phyloP scores from a whole-genome alignment of 352 stramenopile genomes.

The Poterioochromonas sp. region DNA sequence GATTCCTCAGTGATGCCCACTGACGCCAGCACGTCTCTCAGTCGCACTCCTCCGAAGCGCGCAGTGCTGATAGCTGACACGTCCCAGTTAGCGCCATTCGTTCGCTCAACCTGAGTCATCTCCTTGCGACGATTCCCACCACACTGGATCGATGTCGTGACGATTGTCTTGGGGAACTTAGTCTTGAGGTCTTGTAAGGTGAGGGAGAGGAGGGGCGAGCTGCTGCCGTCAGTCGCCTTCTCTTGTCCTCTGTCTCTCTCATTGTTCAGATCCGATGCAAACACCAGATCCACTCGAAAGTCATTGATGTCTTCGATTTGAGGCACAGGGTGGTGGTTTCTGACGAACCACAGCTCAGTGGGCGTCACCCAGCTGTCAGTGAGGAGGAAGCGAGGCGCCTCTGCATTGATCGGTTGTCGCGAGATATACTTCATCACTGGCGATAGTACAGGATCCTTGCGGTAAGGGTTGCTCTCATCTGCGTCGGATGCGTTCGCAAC shows the following conservation, averaged over 20 bases:
- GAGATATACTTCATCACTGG: neutral
- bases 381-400: slow-evolving; percentile 78
- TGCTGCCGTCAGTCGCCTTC: neutral
- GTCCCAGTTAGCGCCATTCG: slow-evolving; percentile 59
- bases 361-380: slow-evolving; percentile 88
- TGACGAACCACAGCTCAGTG: slow-evolving; percentile 90
- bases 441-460: neutral
- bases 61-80: slow-evolving; percentile 80
- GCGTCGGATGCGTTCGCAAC: slow-evolving; percentile 79
- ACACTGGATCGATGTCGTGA: slow-evolving; percentile 88
- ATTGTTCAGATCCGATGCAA: slow-evolving; percentile 26
- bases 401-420: slow-evolving; percentile 78
- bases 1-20: slow-evolving; percentile 65
- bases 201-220: slow-evolving; percentile 43
- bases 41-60: slow-evolving; percentile 81
- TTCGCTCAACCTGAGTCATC: slow-evolving; percentile 79
- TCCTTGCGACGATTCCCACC: slow-evolving; percentile 86
- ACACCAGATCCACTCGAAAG: slow-evolving; percentile 43
- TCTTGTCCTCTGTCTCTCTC: neutral
- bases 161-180: slow-evolving; percentile 61
- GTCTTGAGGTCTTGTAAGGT: slow-evolving; percentile 79
- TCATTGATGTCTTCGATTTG: slow-evolving; percentile 46
- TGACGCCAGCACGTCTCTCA: slow-evolving; percentile 79
- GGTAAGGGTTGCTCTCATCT: slow-evolving; percentile 56
- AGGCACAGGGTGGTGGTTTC: slow-evolving; percentile 93